Evolutionary conservation across 345 rosid species (phyloP).

Genomic region (Citrus hindsii): DNA sequence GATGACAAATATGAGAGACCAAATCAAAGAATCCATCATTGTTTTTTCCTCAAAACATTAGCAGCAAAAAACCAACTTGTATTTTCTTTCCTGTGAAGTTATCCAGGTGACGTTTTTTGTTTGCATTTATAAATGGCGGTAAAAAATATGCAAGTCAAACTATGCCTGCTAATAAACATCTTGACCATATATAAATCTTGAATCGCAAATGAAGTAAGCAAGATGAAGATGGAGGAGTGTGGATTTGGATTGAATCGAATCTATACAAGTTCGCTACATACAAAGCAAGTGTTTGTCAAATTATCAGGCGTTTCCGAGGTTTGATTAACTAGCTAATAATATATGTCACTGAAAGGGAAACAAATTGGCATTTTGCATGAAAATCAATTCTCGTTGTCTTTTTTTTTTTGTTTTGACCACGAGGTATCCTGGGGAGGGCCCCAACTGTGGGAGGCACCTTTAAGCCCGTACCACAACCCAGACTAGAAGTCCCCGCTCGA

Average conservation of each 20-base stretch:
- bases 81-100: neutral
- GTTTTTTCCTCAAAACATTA: neutral
- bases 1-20: neutral
- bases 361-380: neutral
- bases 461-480: no score
- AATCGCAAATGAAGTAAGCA: neutral
- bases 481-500: no score
- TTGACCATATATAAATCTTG: neutral
- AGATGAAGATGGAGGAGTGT: neutral
- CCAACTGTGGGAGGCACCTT: no score
- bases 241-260: neutral
- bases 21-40: constrained; percentile 9
- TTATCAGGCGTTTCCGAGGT: neutral
- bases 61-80: neutral
- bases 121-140: neutral
- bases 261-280: neutral
- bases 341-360: neutral
- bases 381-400: constrained; percentile 13
- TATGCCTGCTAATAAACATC: neutral
- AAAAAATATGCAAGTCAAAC: neutral
- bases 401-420: no score
- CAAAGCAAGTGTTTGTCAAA: neutral
- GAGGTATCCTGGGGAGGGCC: no score
- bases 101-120: neutral
- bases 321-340: no score